These are phyloP conservation scores for Alternaria burnsii DNA, from an alignment of 2,329 filamentous ascomycete genomes.

Conservation along the genomic window DNA sequence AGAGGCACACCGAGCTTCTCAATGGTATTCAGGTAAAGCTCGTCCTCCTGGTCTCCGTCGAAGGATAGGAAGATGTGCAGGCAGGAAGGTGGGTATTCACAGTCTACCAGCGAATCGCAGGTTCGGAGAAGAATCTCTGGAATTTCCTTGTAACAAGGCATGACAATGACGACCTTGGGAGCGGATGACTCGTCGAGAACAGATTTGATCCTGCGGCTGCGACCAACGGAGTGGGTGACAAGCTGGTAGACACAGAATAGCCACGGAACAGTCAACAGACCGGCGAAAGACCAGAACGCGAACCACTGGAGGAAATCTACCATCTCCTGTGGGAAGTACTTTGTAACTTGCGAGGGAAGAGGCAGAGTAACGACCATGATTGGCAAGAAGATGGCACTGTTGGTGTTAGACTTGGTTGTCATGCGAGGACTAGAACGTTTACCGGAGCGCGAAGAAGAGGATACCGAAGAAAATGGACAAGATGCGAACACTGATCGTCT, in stretches of 20 bases:
- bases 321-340: conserved; percentile 74
- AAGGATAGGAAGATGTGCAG: conserved; percentile 96
- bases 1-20: conserved; percentile 83
- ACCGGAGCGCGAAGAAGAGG: conserved; percentile 80
- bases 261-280: conserved; percentile 87
- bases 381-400: conserved; percentile 83
- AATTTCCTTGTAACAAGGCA: conserved; percentile 96
- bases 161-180: conserved; percentile 93
- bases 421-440: conserved; percentile 34
- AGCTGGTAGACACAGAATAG: conserved; percentile 92
- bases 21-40: conserved; percentile 86
- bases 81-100: conserved; percentile 90
- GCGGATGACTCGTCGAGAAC: conserved; percentile 84
- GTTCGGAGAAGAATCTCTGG: conserved; percentile 84
- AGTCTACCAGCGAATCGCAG: conserved; percentile 89
- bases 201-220: conserved; percentile 81
- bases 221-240: conserved; percentile 84
- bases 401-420: conserved; percentile 25
- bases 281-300: conserved; percentile 91
- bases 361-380: conserved; percentile 95
- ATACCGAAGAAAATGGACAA: conserved; percentile 79
- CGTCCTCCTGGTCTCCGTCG: conserved; percentile 88
- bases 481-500: conserved; percentile 82
- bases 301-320: conserved; percentile 87
- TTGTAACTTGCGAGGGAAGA: conserved; percentile 74